Evolutionary conservation across 2,329 filamentous ascomycete species (phyloP).

Genomic region (Ophiostoma australiae): DNA sequence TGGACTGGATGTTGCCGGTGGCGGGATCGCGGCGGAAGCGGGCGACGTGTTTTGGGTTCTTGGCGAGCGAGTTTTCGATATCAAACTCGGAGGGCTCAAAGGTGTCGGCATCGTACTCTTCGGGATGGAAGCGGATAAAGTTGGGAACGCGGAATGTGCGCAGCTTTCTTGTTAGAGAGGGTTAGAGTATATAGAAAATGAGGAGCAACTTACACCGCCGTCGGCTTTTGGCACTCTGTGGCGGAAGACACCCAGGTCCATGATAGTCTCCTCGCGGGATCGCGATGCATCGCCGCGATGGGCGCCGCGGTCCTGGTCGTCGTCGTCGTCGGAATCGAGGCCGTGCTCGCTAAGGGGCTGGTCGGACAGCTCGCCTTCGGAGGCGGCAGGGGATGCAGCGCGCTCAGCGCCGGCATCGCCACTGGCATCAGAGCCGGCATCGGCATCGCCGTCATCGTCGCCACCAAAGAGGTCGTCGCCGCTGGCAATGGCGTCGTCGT

Average conservation of each 20-base stretch:
- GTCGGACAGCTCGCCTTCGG: slow-evolving; percentile 59
- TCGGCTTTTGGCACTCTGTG: slow-evolving; percentile 60
- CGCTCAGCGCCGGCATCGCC: slow-evolving; percentile 37
- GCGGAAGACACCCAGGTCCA: slow-evolving; percentile 60
- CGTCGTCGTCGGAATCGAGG: slow-evolving; percentile 49
- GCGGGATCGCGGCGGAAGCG: slow-evolving; percentile 64
- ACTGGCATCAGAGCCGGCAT: slow-evolving; percentile 56
- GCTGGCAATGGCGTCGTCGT: slow-evolving; percentile 23
- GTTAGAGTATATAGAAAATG: background rate
- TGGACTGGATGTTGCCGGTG: slow-evolving; percentile 66
- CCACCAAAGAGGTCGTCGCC: slow-evolving; percentile 29
- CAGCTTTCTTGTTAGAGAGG: slow-evolving; percentile 43
- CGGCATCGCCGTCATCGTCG: slow-evolving; percentile 49
- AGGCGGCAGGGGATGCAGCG: slow-evolving; percentile 54
- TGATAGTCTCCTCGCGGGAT: slow-evolving; percentile 53
- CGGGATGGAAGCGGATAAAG: slow-evolving; percentile 66
- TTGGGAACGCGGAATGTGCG: slow-evolving; percentile 66
- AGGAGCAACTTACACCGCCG: background rate
- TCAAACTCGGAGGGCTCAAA: slow-evolving; percentile 59
- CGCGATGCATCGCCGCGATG: slow-evolving; percentile 39
- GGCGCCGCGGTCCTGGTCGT: slow-evolving; percentile 37
- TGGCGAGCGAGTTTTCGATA: slow-evolving; percentile 48
- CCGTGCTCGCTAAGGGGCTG: slow-evolving; percentile 60
- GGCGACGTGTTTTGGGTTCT: slow-evolving; percentile 59
- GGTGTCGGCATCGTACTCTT: slow-evolving; percentile 59